A percentile compares a stretch with the other conserved stretches of the same genome.
Conservation (phyloP, 2,329 filamentous ascomycete species). For the Aureobasidium sp. region DNA sequence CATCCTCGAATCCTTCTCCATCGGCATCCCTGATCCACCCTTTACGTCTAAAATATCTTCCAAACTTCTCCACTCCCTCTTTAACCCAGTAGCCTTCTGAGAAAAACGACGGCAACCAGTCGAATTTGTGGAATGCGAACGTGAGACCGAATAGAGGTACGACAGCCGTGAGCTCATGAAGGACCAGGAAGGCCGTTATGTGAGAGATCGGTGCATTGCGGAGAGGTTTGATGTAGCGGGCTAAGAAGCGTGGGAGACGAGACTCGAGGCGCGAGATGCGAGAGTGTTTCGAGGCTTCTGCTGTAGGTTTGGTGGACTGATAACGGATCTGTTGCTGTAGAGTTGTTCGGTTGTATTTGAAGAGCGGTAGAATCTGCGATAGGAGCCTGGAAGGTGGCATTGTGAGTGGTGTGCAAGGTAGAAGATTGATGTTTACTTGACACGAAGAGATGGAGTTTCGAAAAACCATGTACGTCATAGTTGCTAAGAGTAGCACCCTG, state of each 20-base stretch:
- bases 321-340: background rate
- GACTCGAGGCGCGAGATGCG: slow-evolving; percentile 29
- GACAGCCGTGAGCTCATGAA: slow-evolving; percentile 88
- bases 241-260: slow-evolving; percentile 55
- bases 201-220: slow-evolving; percentile 72
- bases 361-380: background rate
- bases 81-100: slow-evolving; percentile 45
- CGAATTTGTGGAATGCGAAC: slow-evolving; percentile 68
- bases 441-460: background rate
- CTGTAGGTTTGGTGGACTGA: background rate
- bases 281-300: background rate
- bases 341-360: background rate
- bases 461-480: background rate
- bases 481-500: background rate
- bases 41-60: slow-evolving; percentile 66
- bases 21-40: slow-evolving; percentile 61
- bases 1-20: slow-evolving; percentile 16
- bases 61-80: slow-evolving; percentile 63
- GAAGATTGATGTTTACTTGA: background rate
- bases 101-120: slow-evolving; percentile 57
- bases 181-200: slow-evolving; percentile 72
- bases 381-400: background rate
- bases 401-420: background rate
- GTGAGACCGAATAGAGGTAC: slow-evolving; percentile 68
- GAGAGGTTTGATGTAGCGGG: slow-evolving; percentile 59